Base-by-base conservation (phyloP, 148 eudicot genomes). In the Rhododendron mucronatum region DNA sequence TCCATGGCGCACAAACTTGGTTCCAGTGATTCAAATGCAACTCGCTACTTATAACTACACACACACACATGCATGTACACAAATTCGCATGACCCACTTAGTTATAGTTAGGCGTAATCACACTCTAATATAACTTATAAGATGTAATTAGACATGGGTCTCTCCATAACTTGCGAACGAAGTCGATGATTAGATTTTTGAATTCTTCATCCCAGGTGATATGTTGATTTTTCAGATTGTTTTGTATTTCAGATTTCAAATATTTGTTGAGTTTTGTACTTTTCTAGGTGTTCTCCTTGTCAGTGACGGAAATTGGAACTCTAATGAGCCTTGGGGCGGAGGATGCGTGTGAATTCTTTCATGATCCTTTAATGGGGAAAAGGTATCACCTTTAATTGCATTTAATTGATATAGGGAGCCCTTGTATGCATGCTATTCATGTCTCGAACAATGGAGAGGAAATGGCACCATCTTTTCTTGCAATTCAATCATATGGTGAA, bases 311-410 rank as follows among this genome's bases (percentile, higher is more conserved):
- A 92, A 93, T 97, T 35, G 98, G 99, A 90, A 88, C 88, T 88
- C 65, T 97, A 73, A 91, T 95, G 47, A 93, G 98, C 91, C 98
- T 97, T 87, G 98, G 98, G 83, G 90, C 96, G 37, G 92, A 73
- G 89, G 96, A 94, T 16, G 91, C 94, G 18, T 97, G 99, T 86
- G 99, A 97, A 88, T 95, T 97, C 91, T 94, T 95, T 84, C 99
- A 97, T 81, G 99, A 97, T 84, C 99, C 99, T 84, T 88, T 87
- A 86, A 94, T 92, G 86, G 98, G 99, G 76, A 97, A 80, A 91
- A 95, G 99, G 99, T 96, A 87, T 16, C n/a, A 1, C 7, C 26
- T 55, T 28, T 63, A 77, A 21, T 39, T 37, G 51, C 35, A 33
- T 57, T 41, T 13, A 59, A 33, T 76, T 83, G 48, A 6, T 4